Base-by-base conservation (phyloP, 176 grass and related monocot genomes). In the Cenchrus fungigraminus region DNA sequence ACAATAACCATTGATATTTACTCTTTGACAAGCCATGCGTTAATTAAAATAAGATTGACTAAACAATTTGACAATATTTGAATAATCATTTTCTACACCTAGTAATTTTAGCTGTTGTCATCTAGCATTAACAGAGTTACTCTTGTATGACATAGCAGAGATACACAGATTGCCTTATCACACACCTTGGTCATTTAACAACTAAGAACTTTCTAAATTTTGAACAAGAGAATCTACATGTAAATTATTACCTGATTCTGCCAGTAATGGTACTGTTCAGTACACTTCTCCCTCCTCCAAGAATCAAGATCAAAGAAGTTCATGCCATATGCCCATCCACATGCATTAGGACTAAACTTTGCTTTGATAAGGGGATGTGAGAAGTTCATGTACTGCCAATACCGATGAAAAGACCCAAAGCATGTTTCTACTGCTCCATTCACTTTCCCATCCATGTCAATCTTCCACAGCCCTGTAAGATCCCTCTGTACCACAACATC, bases 381-480 rank as follows among this genome's bases (percentile, higher is more conserved):
- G 91, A 99, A 99, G 81, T 99, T 96, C 93, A 99, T 96, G 70
- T 99, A 99, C 79, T 99, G 97, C 32, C 83, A 70, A 88, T 99
- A 99, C 40, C 97, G 88, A 83, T 98, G 96, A 80, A 98, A 98
- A 4, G 96, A 98, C 47, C 97, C 93, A 89, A 96, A 99, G 81
- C 97, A 99, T 12, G 97, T 99, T 84, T 99, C 97, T 37, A 99
- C 97, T 64, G 97, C 97, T 74, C 96, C 96, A 89, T 98, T 98
- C 78, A 98, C 96, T 46, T 98, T 98, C 17, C 96, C 93, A 81
- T 98, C 93, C 96, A 98, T 98, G 81, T 98, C 96, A 71, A 98
- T 95, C 77, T 91, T 95, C 96, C 96, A 98, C 20, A 98, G 79
- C 28, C 82, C 96, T 6, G 93, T 98, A 60, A 98, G 91, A 84